phyloP scores from a whole-genome alignment of 495 filamentous ascomycete species.

The Thermothielavioides terrestris region DNA sequence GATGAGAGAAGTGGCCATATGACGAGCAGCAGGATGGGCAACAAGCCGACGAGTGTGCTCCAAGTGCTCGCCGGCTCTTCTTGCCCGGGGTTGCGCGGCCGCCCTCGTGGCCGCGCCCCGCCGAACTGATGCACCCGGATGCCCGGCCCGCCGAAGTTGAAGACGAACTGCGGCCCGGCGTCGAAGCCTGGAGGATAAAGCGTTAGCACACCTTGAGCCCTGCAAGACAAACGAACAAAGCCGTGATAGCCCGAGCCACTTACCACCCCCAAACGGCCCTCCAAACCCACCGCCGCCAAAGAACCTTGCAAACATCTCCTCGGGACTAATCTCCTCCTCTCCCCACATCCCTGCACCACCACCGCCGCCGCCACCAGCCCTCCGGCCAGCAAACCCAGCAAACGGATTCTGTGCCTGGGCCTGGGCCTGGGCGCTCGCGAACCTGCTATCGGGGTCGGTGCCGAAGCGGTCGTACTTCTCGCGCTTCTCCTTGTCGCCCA shows the following conservation, averaged over 20 bases:
- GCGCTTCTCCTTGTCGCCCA: constrained; percentile 90
- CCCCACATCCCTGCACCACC: constrained; percentile 47
- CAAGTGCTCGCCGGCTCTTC: constrained; percentile 39
- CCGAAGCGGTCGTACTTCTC: constrained; percentile 79
- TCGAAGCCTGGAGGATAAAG: constrained; percentile 47
- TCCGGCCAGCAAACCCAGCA: constrained; percentile 54
- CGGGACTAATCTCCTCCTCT: constrained; percentile 88
- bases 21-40: constrained; percentile 84
- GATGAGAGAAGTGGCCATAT: constrained; percentile 77
- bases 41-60: constrained; percentile 53
- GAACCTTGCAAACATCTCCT: constrained; percentile 93
- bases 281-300: constrained; percentile 65
- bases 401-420: constrained; percentile 60
- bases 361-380: constrained; percentile 36
- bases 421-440: constrained; percentile 51
- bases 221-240: not conserved
- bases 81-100: constrained; percentile 60
- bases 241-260: not conserved
- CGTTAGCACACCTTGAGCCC: not conserved
- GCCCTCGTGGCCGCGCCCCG: constrained; percentile 54
- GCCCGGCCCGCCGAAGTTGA: constrained; percentile 79
- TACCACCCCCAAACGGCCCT: constrained; percentile 41
- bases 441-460: constrained; percentile 83
- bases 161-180: constrained; percentile 76
- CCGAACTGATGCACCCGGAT: constrained; percentile 85